These are phyloP conservation scores for Coriaria nepalensis DNA, from an alignment of 306 rosid genomes.

Conservation along the genomic window DNA sequence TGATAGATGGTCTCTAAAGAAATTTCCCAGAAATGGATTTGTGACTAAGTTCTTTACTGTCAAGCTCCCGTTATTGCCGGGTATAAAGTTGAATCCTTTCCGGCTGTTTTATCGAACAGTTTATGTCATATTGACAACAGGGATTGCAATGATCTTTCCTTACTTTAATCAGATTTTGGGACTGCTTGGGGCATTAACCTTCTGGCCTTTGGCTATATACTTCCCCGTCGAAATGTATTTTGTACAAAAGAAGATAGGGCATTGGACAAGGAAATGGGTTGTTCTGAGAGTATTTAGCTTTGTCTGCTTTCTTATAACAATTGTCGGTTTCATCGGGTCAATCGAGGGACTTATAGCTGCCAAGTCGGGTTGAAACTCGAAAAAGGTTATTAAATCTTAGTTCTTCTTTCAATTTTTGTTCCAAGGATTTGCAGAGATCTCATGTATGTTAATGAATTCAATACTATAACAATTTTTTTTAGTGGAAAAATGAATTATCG, in stretches of 20 bases:
- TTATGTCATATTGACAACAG: slow-evolving; percentile 64
- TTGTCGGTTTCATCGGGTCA: slow-evolving; percentile 51
- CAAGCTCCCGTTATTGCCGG: slow-evolving; percentile 39
- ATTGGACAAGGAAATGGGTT: slow-evolving; percentile 68
- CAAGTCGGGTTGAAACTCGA: slow-evolving; percentile 27
- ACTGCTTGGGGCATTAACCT: slow-evolving; percentile 61
- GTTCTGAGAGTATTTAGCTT: slow-evolving; percentile 44
- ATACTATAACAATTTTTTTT: too few relatives aligned
- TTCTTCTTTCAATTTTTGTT: too few relatives aligned
- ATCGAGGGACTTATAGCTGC: slow-evolving; percentile 50
- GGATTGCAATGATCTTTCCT: slow-evolving; percentile 60
- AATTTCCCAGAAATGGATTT: slow-evolving; percentile 40
- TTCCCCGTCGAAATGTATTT: slow-evolving; percentile 86
- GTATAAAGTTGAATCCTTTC: slow-evolving; percentile 27
- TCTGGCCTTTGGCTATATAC: slow-evolving; percentile 75
- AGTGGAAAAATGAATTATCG: too few relatives aligned
- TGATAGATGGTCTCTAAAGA: slow-evolving; percentile 50
- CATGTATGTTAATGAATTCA: too few relatives aligned
- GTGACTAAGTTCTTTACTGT: slow-evolving; percentile 35
- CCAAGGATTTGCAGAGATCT: too few relatives aligned
- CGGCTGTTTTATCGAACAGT: slow-evolving; percentile 57
- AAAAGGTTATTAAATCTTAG: too few relatives aligned
- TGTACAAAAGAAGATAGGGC: slow-evolving; percentile 45
- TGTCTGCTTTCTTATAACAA: slow-evolving; percentile 45
- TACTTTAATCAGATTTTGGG: slow-evolving; percentile 74